These are phyloP conservation scores for Ophiostoma populinum DNA, from an alignment of 2,329 filamentous ascomycete species.

Conservation along the genomic window DNA sequence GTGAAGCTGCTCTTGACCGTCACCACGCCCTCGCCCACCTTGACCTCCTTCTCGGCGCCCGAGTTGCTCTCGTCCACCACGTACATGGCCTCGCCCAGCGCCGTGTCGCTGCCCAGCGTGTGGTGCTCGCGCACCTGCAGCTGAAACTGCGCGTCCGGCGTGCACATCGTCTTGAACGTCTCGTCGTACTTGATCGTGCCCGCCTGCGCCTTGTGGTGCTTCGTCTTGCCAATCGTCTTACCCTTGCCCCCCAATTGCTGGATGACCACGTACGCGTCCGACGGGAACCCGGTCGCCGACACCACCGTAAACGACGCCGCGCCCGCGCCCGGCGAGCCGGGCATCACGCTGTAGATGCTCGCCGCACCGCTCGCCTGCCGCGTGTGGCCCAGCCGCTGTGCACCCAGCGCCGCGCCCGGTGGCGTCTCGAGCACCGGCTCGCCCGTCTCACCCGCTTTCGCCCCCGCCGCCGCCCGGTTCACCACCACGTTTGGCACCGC, in stretches of 20 bases:
- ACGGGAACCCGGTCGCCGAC: constrained; percentile 60
- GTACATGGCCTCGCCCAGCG: constrained; percentile 73
- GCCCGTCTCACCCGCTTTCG: constrained; percentile 13
- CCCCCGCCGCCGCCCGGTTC: constrained; percentile 24
- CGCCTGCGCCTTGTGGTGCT: constrained; percentile 59
- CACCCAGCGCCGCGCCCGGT: constrained; percentile 16
- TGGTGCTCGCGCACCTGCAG: constrained; percentile 72
- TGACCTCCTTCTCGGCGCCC: constrained; percentile 54
- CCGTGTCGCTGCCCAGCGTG: constrained; percentile 67
- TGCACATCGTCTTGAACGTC: constrained; percentile 60
- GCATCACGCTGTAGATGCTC: constrained; percentile 47
- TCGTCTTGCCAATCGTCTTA: constrained; percentile 82
- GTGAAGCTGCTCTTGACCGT: constrained; percentile 58
- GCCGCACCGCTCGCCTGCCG: constrained; percentile 45
- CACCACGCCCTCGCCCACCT: constrained; percentile 55
- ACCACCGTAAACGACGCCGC: constrained; percentile 67
- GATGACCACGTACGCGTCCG: constrained; percentile 63
- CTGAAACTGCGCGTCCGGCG: constrained; percentile 73
- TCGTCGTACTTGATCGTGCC: constrained; percentile 59
- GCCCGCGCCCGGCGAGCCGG: constrained; percentile 43
- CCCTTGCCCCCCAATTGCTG: constrained; percentile 49
- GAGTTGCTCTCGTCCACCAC: constrained; percentile 69
- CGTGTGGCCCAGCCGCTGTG: constrained; percentile 19
- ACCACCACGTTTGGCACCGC: constrained; percentile 17
- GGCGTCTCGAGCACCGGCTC: constrained; percentile 15